Conservation (phyloP, 495 filamentous ascomycete species). For the Aspergillus sclerotioniger region DNA sequence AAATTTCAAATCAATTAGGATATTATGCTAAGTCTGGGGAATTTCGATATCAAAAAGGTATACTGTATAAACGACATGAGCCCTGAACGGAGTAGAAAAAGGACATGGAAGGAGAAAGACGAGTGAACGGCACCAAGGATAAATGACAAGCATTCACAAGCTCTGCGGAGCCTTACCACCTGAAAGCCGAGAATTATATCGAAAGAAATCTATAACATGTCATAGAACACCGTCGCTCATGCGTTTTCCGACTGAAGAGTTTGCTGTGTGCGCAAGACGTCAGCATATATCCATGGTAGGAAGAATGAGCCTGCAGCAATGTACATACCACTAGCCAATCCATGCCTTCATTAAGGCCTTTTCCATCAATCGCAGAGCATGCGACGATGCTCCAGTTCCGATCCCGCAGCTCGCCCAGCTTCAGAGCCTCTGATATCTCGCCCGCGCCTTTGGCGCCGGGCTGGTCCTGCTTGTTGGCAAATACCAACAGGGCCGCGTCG, state of each 20-base stretch:
- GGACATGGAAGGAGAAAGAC: constrained; percentile 20
- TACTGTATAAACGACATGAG: constrained; percentile 40
- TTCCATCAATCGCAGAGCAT: constrained; percentile 93
- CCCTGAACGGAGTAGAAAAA: constrained; percentile 16
- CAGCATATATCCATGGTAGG: constrained; percentile 11
- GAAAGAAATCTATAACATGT: constrained; percentile 38
- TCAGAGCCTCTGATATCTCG: constrained; percentile 91
- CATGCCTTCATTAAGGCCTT: constrained; percentile 94
- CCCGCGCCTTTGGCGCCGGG: constrained; percentile 95
- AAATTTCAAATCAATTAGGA: constrained; percentile 33
- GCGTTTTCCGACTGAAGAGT: constrained; percentile 49
- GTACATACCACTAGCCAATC: constrained; percentile 97
- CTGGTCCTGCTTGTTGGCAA: constrained; percentile 99
- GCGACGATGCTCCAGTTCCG: constrained; percentile 99
- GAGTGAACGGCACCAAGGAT: constrained; percentile 11
- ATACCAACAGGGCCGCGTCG: constrained; percentile 88
- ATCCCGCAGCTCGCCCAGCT: constrained; percentile 85
- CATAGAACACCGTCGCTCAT: constrained; percentile 37
- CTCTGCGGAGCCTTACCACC: neutral
- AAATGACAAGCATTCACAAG: neutral
- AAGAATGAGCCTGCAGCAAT: neutral
- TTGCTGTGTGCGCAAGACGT: constrained; percentile 31
- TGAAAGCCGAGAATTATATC: constrained; percentile 29
- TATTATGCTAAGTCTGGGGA: constrained; percentile 37
- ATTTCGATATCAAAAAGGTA: constrained; percentile 32